Evolutionary conservation across 176 grass and related monocot genomes (phyloP), one percentile per base, ranked within the genome.

Genomic region (Elaeis guineensis): DNA sequence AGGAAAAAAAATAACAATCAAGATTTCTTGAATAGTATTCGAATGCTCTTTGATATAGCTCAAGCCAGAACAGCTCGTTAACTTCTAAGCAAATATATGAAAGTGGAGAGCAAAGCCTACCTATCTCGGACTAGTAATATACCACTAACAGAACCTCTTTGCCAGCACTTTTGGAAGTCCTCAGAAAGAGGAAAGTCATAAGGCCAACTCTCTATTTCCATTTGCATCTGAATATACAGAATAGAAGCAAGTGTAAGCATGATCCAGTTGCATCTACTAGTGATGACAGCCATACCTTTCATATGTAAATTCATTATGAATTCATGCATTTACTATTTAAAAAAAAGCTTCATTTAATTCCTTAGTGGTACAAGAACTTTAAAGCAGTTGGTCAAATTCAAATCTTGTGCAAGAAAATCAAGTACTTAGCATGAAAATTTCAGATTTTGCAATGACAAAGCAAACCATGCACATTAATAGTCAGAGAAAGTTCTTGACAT

Each of bases 181-280:
- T 86, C 80, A 51, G 86, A 95, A 72, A 78, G 70, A 39, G 80
- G 77, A 77, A 95, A 95, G 25, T 16, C 5, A 51, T 95, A 95
- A 25, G 90, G 90, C 90, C 86, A 95, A 17, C 58, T 90, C 71
- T 82, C 72, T 62, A 84, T 82, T 77, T 90, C 83, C 52, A 75
- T 82, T 68, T 61, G 66, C 83, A 62, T 84, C 86, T 90, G 77
- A 65, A 63, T 51, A 39, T 19, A 56, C 16, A 60, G 51, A 49
- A 19, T 35, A 73, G 69, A 80, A 25, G 21, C 17, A 64, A 48
- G 24, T 4, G 16, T 9, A 64, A 64, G 51, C 18, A 74, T 71
- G 35, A 61, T 64, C 35, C 35, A 39, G 35, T 39, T 12, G 9
- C 35, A 39, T 39, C 9, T 39, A 39, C 35, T 12, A 39, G 6